Evolutionary conservation across 495 filamentous ascomycete species (phyloP).

Genomic region (Apodospora peruviana): DNA sequence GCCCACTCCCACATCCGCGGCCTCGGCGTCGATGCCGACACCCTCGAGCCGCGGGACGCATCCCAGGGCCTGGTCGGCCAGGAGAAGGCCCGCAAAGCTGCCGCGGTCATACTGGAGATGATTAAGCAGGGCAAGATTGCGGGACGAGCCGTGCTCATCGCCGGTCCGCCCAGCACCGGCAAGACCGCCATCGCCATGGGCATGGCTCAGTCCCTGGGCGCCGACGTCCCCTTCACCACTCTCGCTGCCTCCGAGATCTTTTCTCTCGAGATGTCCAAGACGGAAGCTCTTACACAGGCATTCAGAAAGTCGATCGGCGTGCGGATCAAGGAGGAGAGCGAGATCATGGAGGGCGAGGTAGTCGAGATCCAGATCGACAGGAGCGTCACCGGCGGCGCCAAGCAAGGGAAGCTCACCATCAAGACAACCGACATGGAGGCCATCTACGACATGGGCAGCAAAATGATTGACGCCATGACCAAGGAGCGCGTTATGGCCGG

Average conservation of each 20-base stretch:
- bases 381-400: slow-evolving; percentile 90
- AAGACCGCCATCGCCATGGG: slow-evolving; percentile 99
- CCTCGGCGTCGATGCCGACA: slow-evolving; percentile 87
- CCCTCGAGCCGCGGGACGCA: slow-evolving; percentile 75
- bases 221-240: slow-evolving; percentile 94
- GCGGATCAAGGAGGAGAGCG: slow-evolving; percentile 94
- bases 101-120: slow-evolving; percentile 94
- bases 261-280: slow-evolving; percentile 98
- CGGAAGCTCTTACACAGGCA: slow-evolving; percentile 93
- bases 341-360: slow-evolving; percentile 98
- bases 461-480: slow-evolving; percentile 99
- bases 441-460: slow-evolving; percentile 97
- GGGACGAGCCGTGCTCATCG: slow-evolving; percentile 89
- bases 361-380: slow-evolving; percentile 99
- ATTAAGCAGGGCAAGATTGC: slow-evolving; percentile 98
- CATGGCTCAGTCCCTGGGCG: slow-evolving; percentile 90
- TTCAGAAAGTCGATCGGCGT: slow-evolving; percentile 97
- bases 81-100: slow-evolving; percentile 91
- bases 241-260: slow-evolving; percentile 95
- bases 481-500: slow-evolving; percentile 98
- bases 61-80: slow-evolving; percentile 97
- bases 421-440: slow-evolving; percentile 99
- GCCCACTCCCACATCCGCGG: slow-evolving; percentile 98
- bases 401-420: slow-evolving; percentile 98
- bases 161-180: slow-evolving; percentile 93